These are phyloP conservation scores for Malassezia slooffiae DNA, from an alignment of 1,284 basidiomycete species.

Conservation along the genomic window DNA sequence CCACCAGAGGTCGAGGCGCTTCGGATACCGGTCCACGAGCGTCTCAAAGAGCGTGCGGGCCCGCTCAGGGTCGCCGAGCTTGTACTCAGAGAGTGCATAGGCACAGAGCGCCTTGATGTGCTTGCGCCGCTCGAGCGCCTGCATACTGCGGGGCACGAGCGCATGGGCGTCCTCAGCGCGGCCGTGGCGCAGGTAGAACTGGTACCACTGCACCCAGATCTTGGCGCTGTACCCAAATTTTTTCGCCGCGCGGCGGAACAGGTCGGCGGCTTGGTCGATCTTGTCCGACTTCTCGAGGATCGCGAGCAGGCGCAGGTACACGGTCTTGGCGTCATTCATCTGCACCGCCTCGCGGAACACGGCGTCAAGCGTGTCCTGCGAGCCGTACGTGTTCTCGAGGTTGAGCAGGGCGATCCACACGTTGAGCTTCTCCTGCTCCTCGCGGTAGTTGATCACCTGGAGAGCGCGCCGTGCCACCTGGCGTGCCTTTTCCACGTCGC, in stretches of 20 bases:
- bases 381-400: constrained; percentile 86
- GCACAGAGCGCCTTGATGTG: constrained; percentile 89
- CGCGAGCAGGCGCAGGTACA: constrained; percentile 70
- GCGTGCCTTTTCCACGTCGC: constrained; percentile 87
- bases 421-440: constrained; percentile 92
- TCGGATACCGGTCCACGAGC: constrained; percentile 83
- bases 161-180: constrained; percentile 69
- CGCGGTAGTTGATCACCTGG: constrained; percentile 80
- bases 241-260: constrained; percentile 52
- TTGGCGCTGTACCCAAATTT: constrained; percentile 86
- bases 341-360: constrained; percentile 81
- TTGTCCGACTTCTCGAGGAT: constrained; percentile 78
- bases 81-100: constrained; percentile 92
- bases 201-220: constrained; percentile 79
- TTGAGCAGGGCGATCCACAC: constrained; percentile 96
- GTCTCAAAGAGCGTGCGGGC: constrained; percentile 95
- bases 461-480: constrained; percentile 73
- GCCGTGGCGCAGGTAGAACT: constrained; percentile 61
- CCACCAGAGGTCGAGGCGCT: constrained; percentile 89
- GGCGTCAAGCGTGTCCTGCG: constrained; percentile 58
- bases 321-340: constrained; percentile 80
- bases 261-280: constrained; percentile 30
- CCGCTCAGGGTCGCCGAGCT: constrained; percentile 80
- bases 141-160: constrained; percentile 75
- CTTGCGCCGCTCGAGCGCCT: constrained; percentile 85